Evolutionary conservation across 768 basidiomycete genomes (phyloP).

Genomic region (Gymnopilus junonius): DNA sequence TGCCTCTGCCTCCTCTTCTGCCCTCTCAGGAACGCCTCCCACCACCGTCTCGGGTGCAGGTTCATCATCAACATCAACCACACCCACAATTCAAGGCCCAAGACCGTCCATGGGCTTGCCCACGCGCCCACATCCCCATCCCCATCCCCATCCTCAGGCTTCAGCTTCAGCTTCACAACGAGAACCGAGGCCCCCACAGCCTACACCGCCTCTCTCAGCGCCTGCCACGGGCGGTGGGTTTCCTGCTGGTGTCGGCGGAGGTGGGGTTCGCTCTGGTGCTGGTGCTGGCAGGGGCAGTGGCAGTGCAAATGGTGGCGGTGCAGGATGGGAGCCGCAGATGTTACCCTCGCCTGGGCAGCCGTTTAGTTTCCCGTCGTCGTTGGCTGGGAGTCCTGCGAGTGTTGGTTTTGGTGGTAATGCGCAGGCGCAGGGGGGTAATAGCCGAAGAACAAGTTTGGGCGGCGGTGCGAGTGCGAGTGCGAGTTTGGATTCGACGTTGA

Average conservation of each 20-base stretch:
- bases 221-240: too few relatives aligned
- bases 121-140: neutral
- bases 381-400: neutral
- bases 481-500: slow-evolving; percentile 4
- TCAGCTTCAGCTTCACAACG: too few relatives aligned
- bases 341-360: slow-evolving; percentile 28
- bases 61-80: too few relatives aligned
- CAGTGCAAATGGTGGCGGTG: too few relatives aligned
- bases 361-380: slow-evolving; percentile 17
- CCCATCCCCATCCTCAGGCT: too few relatives aligned
- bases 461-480: neutral
- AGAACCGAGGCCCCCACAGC: too few relatives aligned
- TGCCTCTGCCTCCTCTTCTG: neutral
- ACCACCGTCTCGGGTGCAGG: too few relatives aligned
- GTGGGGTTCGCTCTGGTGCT: neutral
- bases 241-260: neutral
- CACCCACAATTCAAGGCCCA: too few relatives aligned
- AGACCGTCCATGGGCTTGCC: neutral
- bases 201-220: too few relatives aligned
- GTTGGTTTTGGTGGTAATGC: neutral
- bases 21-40: too few relatives aligned
- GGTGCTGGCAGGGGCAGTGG: too few relatives aligned
- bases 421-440: neutral
- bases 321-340: slow-evolving; percentile 23
- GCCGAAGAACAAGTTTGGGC: neutral